phyloP scores from a whole-genome alignment of 306 rosid genomes.

The Quillaja saponaria region DNA sequence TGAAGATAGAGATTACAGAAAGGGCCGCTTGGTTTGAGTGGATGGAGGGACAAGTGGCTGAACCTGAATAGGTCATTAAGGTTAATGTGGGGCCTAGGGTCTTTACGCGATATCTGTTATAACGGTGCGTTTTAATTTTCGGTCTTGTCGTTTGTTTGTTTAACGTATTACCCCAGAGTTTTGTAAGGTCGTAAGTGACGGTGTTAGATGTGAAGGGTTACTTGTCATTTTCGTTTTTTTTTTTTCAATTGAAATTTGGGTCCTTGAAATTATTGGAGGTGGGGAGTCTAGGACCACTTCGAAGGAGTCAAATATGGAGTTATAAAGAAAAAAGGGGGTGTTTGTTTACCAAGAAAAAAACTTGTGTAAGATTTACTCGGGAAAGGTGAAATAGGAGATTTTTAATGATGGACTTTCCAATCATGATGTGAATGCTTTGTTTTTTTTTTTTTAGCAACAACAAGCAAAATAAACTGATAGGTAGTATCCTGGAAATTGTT shows the following conservation, averaged over 20 bases:
- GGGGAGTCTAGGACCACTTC: too few species aligned
- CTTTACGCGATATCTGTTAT: background rate
- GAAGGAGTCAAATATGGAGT: background rate
- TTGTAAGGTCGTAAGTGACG: conserved; percentile 18
- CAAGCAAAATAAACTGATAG: too few species aligned
- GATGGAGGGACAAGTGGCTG: conserved; percentile 26
- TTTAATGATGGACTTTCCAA: too few species aligned
- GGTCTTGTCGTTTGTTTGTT: background rate
- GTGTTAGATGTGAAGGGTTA: conserved; percentile 14
- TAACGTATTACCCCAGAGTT: background rate
- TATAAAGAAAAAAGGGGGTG: too few species aligned
- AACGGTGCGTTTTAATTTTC: conserved; percentile 10
- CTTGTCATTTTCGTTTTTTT: conserved; percentile 26
- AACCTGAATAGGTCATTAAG: conserved; percentile 23
- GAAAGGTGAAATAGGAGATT: too few species aligned
- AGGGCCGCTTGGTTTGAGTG: conserved; percentile 26
- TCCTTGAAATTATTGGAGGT: too few species aligned
- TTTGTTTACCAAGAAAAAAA: too few species aligned
- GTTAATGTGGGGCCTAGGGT: background rate
- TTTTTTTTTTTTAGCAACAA: too few species aligned
- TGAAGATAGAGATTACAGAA: background rate
- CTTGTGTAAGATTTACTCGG: too few species aligned
- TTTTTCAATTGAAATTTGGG: conserved; percentile 28
- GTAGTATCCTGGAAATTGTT: too few species aligned
- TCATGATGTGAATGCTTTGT: too few species aligned